Evolutionary conservation across 1,284 basidiomycete species (phyloP).

Genomic region (Microbotryum scabiosae): DNA sequence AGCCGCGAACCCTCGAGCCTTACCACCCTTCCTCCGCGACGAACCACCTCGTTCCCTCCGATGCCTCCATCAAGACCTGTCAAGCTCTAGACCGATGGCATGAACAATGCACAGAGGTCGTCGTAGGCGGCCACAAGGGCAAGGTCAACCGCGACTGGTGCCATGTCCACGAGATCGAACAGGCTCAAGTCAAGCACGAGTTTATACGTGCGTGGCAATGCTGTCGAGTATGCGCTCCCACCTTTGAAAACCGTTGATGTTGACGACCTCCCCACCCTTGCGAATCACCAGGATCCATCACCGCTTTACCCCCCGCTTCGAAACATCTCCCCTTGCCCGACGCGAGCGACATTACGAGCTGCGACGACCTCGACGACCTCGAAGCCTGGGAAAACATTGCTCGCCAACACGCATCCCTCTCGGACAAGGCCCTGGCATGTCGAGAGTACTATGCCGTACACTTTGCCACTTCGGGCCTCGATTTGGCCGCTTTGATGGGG

Average conservation of each 20-base stretch:
- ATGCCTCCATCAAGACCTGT: slow-evolving; percentile 21
- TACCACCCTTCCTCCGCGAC: neutral
- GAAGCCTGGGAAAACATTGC: slow-evolving; percentile 21
- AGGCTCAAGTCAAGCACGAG: slow-evolving; percentile 14
- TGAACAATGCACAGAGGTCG: slow-evolving; percentile 19
- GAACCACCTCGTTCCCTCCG: slow-evolving; percentile 3
- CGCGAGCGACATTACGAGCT: neutral
- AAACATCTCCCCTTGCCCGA: neutral
- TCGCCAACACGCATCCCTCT: slow-evolving; percentile 11
- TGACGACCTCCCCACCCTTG: too few relatives aligned
- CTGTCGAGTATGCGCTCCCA: too few relatives aligned
- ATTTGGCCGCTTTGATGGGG: slow-evolving; percentile 11
- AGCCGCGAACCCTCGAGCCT: too few relatives aligned
- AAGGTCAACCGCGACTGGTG: slow-evolving; percentile 26
- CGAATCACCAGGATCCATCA: neutral
- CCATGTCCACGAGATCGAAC: slow-evolving; percentile 23
- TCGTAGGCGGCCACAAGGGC: slow-evolving; percentile 29
- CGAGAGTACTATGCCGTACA: slow-evolving; percentile 24
- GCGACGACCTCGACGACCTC: slow-evolving; percentile 15
- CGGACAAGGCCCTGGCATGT: slow-evolving; percentile 18
- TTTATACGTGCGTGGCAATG: slow-evolving; percentile 20
- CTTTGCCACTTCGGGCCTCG: slow-evolving; percentile 17
- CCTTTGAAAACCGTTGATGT: too few relatives aligned
- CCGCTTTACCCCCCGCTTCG: neutral
- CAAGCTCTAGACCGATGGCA: slow-evolving; percentile 23